Evolutionary conservation across 1,284 basidiomycete genomes (phyloP), one percentile per base, ranked within the genome.

Genomic region (Tylopilus orsonianus): DNA sequence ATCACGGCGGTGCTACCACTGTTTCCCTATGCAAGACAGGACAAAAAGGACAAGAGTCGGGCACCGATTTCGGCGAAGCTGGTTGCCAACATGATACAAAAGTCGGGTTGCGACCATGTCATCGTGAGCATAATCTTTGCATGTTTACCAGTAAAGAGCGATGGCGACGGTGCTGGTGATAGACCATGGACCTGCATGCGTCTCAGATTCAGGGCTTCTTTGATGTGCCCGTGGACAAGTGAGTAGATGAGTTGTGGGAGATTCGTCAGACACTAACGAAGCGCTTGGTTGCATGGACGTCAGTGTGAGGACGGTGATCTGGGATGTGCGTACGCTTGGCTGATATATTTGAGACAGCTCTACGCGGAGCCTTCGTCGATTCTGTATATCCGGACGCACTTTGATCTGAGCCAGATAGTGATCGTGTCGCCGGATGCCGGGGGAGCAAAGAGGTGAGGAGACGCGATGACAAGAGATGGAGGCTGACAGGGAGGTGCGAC

Each of bases 181-280:
- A 97, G 96, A 98, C 93, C 24, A 99, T 96, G 94, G 95, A 97
- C 72, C 74, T 97, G 60, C 93, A 97, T 67, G 94, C 95, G 40
- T 94, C 92, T n/a, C 95, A 97, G 67, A 97, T 97, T 56, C 95
- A 99, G 72, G 97, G 97, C 29, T 99, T 99, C 78, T 99, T 99
- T 70, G 96, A 99, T 70, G 96, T 98, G n/a, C 97, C 97, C 14
- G 96, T 99, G 54, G 96, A 99, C 79, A 97, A 97, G 94, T 97
- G 69, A 80, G 93, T 84, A 36, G 42, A 44, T 46, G 29, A 35
- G 13, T 30, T 26, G 19, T 22, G 52, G 41, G 24, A 44, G 43
- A 27, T 44, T 50, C 35, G 40, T 54, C 16, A 24, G 41, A 60
- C 36, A 53, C 65, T 62, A 51, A 68, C 24, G 14, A 29, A 7